A percentile compares a stretch with the other conserved stretches of the same genome.
Conservation (phyloP, 1,139 yeast species). For the Wickerhamomyces sp. region DNA sequence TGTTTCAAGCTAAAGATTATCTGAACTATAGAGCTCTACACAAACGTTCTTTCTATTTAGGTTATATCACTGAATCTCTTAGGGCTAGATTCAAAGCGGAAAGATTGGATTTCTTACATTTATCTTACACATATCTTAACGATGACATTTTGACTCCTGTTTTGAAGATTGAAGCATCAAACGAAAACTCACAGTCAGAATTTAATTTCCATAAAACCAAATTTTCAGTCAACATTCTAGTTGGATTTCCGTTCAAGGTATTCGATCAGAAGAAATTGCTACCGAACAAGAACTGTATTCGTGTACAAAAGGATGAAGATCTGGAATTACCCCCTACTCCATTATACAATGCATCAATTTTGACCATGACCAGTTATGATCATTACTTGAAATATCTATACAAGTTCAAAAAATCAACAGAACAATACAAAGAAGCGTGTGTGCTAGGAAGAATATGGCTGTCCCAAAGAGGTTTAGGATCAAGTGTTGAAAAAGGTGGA, state of each 20-base stretch:
- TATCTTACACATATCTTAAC: slow-evolving; percentile 62
- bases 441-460: slow-evolving; percentile 87
- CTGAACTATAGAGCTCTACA: slow-evolving; percentile 85
- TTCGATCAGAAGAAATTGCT: slow-evolving; percentile 74
- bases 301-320: slow-evolving; percentile 50
- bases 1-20: slow-evolving; percentile 85
- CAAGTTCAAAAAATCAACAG: slow-evolving; percentile 70
- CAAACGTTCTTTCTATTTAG: slow-evolving; percentile 83
- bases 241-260: slow-evolving; percentile 64
- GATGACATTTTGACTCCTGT: slow-evolving; percentile 67
- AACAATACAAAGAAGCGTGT: slow-evolving; percentile 86
- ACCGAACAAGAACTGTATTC: slow-evolving; percentile 74
- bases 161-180: slow-evolving; percentile 43
- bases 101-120: slow-evolving; percentile 41
- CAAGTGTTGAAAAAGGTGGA: slow-evolving; percentile 59
- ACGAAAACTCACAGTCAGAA: slow-evolving; percentile 31
- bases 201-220: slow-evolving; percentile 60
- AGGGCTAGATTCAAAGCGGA: slow-evolving; percentile 50
- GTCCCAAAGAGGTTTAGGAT: slow-evolving; percentile 74
- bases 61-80: slow-evolving; percentile 67
- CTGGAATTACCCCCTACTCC: slow-evolving; percentile 73
- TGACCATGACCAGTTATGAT: slow-evolving; percentile 64
- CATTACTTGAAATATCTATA: slow-evolving; percentile 72
- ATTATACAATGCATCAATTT: slow-evolving; percentile 73
- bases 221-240: slow-evolving; percentile 65